Percentiles rank a stretch among this genome's conserved stretches.
Conservation (phyloP, 2,329 filamentous ascomycete species). For the Talaromyces atroroseus region DNA sequence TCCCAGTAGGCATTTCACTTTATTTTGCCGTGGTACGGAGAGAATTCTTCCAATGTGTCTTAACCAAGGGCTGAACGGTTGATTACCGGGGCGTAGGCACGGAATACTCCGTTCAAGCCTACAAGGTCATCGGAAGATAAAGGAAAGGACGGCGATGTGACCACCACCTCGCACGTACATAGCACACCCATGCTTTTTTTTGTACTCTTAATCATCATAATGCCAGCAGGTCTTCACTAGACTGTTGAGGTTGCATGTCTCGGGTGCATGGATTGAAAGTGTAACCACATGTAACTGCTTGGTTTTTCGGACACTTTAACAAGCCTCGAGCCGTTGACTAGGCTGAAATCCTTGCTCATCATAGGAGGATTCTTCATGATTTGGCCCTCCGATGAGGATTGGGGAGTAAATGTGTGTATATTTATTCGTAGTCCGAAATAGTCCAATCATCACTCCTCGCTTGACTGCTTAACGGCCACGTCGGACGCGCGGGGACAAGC, state of each 20-base stretch:
- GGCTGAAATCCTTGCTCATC: neutral
- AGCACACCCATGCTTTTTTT: neutral
- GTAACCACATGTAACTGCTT: too few species aligned
- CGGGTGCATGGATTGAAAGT: conserved; percentile 5
- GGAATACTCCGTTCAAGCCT: too few species aligned
- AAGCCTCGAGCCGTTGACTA: neutral
- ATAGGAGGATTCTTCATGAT: neutral
- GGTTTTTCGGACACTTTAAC: neutral
- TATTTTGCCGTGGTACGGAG: too few species aligned
- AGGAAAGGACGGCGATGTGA: conserved; percentile 4
- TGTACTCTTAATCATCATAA: neutral
- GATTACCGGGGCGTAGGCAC: too few species aligned
- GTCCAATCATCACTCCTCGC: conserved; percentile 2
- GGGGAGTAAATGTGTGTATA: neutral
- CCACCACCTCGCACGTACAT: neutral
- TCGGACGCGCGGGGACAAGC: conserved; percentile 10
- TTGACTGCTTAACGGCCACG: conserved; percentile 8
- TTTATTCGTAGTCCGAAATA: neutral
- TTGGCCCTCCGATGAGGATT: neutral
- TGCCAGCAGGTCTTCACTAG: neutral
- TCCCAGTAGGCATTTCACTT: too few species aligned
- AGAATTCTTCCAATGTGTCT: too few species aligned
- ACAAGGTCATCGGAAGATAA: conserved; percentile 7
- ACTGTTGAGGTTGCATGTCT: neutral
- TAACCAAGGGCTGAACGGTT: too few species aligned